Evolutionary conservation across 2,329 filamentous ascomycete genomes (phyloP).

Genomic region (Plectosphaerella plurivora): DNA sequence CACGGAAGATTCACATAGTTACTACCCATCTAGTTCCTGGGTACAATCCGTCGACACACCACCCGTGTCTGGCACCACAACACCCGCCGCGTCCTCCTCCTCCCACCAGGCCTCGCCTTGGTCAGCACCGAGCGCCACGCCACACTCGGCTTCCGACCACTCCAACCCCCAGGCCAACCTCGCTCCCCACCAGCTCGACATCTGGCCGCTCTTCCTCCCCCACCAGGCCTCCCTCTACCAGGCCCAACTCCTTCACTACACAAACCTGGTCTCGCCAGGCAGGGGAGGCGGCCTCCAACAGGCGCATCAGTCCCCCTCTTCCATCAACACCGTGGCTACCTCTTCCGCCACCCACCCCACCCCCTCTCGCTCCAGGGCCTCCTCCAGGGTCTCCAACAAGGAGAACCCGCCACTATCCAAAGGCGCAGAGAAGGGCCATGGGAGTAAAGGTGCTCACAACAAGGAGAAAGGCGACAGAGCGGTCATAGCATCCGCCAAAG

Average conservation of each 20-base stretch:
- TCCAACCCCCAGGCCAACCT: slow-evolving; percentile 19
- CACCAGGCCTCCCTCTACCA: slow-evolving; percentile 57
- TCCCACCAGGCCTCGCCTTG: slow-evolving; percentile 10
- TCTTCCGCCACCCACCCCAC: slow-evolving; percentile 53
- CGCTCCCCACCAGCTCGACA: slow-evolving; percentile 38
- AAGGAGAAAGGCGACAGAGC: slow-evolving; percentile 57
- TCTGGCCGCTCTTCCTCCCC: slow-evolving; percentile 53
- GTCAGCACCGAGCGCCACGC: background rate
- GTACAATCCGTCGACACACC: slow-evolving; percentile 18
- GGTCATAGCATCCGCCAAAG: slow-evolving; percentile 54
- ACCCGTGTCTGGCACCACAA: slow-evolving; percentile 5
- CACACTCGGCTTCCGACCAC: slow-evolving; percentile 3
- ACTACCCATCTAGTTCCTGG: slow-evolving; percentile 36
- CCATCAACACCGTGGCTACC: slow-evolving; percentile 39
- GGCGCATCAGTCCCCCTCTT: slow-evolving; percentile 39
- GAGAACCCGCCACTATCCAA: slow-evolving; percentile 38
- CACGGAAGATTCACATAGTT: slow-evolving; percentile 44
- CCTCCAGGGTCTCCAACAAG: slow-evolving; percentile 56
- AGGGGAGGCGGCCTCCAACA: slow-evolving; percentile 53
- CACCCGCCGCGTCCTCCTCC: slow-evolving; percentile 22
- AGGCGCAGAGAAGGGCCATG: slow-evolving; percentile 54
- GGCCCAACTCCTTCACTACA: slow-evolving; percentile 61
- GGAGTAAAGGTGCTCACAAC: slow-evolving; percentile 55
- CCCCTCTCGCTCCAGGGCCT: slow-evolving; percentile 49
- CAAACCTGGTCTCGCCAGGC: slow-evolving; percentile 57